Conservation (phyloP, 352 stramenopile genomes). For the Pythium chondricola region DNA sequence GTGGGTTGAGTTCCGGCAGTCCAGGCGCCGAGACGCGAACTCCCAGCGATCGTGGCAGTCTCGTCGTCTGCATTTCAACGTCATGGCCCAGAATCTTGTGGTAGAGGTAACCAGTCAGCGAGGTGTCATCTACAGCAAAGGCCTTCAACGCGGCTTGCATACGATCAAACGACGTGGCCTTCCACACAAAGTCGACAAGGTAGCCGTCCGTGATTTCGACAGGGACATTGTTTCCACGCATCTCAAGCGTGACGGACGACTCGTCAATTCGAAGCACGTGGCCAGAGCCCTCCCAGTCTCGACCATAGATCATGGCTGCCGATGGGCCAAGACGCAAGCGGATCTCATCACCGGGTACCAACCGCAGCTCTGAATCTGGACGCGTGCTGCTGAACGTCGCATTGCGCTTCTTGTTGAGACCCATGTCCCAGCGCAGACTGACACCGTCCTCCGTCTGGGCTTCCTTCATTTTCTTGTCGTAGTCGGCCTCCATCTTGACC, state of each 20-base stretch:
- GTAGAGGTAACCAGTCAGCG: conserved; percentile 98
- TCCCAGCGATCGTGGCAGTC: conserved; percentile 55
- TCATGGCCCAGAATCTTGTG: conserved; percentile 98
- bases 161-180: conserved; percentile 97
- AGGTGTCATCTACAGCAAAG: conserved; percentile 98
- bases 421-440: conserved; percentile 92
- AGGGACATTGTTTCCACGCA: conserved; percentile 73
- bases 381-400: conserved; percentile 93
- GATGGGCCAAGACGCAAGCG: conserved; percentile 87
- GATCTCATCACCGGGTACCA: conserved; percentile 97
- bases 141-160: conserved; percentile 99
- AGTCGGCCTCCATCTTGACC: conserved; percentile 99
- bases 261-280: conserved; percentile 89
- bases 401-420: conserved; percentile 95
- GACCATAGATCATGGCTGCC: conserved; percentile 71
- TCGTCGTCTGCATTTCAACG: conserved; percentile 93
- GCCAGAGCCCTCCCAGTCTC: conserved; percentile 92
- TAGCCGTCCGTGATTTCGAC: conserved; percentile 95
- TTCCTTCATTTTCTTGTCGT: conserved; percentile 99
- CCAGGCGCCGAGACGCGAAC: conserved; percentile 88
- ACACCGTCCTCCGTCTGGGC: conserved; percentile 93
- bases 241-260: conserved; percentile 80
- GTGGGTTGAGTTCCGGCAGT: conserved; percentile 96
- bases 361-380: conserved; percentile 82
- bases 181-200: conserved; percentile 99